Base-by-base conservation (phyloP, 306 rosid species). In the Fagus sylvatica region DNA sequence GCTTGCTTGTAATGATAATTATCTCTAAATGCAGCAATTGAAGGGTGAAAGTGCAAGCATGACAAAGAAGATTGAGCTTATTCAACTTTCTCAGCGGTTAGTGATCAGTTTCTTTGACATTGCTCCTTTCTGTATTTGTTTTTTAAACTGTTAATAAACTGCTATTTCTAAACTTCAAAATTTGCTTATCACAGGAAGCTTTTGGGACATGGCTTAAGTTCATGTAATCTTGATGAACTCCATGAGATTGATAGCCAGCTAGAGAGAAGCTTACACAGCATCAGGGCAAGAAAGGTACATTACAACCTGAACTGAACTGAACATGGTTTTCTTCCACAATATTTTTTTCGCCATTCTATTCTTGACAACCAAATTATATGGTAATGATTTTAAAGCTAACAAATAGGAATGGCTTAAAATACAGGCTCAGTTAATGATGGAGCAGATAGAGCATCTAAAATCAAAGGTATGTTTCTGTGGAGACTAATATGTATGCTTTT, bases 231-330 rank as follows among this genome's bases (percentile, higher is more conserved):
- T 39, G 81, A 85, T 54, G 96, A 93, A 78, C 79, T 93, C n/a
- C 65, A 74, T 11, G 80, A 42, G 74, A 62, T 85, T 1, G 85
- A 82, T 59, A 34, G 55, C 69, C 91, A 88, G 80, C 75, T 93
- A 51, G 80, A 66, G 53, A 71, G 3, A 64, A 89, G 93, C 80
- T 76, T 93, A 77, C 19, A 68, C 32, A 60, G 30, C 19, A 68
- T 93, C 22, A 76, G 83, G 78, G 84, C 74, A 28, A 86, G 83
- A 79, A 91, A 93, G 89, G 98, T 93, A 78, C 53, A 17, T 34
- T 17, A 30, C 42, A 36, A 13, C 28, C 43, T 34, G 7, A 0
- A 17, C 4, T 33, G 36, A 22, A 32, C 60, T n/a, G n/a, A n/a
- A n/a, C n/a, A 4, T 2, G n/a, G 55, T 17, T 70, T 70, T 32